phyloP scores from a whole-genome alignment of 768 basidiomycete species.

The Leccinellum albellum region DNA sequence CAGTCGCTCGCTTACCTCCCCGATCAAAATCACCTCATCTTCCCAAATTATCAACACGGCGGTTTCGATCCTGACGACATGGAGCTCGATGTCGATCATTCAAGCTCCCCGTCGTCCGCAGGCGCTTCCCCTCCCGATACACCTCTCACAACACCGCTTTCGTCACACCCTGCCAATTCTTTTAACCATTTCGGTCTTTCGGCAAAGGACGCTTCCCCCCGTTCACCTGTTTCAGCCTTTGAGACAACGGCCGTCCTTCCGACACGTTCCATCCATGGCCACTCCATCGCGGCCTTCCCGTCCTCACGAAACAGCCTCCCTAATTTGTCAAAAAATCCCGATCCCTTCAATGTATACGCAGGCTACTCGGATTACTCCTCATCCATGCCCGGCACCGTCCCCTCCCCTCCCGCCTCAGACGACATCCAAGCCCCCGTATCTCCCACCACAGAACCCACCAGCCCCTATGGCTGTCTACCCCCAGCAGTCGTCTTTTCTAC shows the following conservation, averaged over 20 bases:
- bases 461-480: constrained; percentile 51
- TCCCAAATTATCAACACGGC: constrained; percentile 32
- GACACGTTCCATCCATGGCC: constrained; percentile 38
- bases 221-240: constrained; percentile 44
- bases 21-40: constrained; percentile 24
- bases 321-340: constrained; percentile 34
- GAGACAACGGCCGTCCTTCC: constrained; percentile 54
- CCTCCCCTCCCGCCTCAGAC: constrained; percentile 31
- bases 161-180: constrained; percentile 32
- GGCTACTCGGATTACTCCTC: constrained; percentile 64
- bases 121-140: constrained; percentile 40
- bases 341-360: constrained; percentile 68
- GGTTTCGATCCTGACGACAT: constrained; percentile 75
- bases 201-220: constrained; percentile 25
- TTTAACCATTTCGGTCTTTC: constrained; percentile 31
- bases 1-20: constrained; percentile 30
- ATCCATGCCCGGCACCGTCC: constrained; percentile 54
- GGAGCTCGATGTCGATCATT: constrained; percentile 68
- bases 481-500: constrained; percentile 61
- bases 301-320: constrained; percentile 28
- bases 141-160: constrained; percentile 40
- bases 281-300: constrained; percentile 34
- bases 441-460: constrained; percentile 31
- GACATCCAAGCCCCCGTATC: constrained; percentile 25
- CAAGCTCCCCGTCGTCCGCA: constrained; percentile 48